Evolutionary conservation across 2,329 filamentous ascomycete genomes (phyloP).

Genomic region (Sphaerulina populicola): DNA sequence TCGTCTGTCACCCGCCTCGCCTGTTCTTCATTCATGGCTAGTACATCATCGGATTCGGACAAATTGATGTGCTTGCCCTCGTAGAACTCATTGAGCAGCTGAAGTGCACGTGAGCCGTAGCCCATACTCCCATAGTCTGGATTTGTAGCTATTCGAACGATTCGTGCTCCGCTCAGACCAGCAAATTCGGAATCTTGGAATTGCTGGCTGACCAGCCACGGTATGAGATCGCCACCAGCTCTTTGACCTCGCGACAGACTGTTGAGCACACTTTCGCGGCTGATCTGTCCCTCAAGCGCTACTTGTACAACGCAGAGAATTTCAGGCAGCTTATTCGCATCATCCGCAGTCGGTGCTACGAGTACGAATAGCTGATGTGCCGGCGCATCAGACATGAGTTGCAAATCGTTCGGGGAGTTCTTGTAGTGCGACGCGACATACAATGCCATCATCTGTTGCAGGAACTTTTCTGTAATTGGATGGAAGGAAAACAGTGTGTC

Average conservation of each 20-base stretch:
- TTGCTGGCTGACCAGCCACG: constrained; percentile 94
- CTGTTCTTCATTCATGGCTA: constrained; percentile 40
- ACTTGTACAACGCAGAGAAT: constrained; percentile 93
- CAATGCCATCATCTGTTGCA: constrained; percentile 95
- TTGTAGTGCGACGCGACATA: constrained; percentile 98
- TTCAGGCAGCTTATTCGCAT: constrained; percentile 72
- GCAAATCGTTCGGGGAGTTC: constrained; percentile 95
- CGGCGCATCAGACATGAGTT: constrained; percentile 95
- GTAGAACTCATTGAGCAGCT: constrained; percentile 85
- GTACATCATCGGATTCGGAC: constrained; percentile 56
- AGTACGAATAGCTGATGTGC: constrained; percentile 94
- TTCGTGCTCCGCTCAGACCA: constrained; percentile 77
- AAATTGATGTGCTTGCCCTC: constrained; percentile 84
- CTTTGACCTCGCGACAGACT: constrained; percentile 81
- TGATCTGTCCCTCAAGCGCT: constrained; percentile 89
- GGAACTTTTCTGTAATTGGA: constrained; percentile 88
- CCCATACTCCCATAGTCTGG: constrained; percentile 89
- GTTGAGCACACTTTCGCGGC: constrained; percentile 82
- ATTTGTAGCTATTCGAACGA: constrained; percentile 93
- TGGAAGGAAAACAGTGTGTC: constrained; percentile 98
- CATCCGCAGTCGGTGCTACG: constrained; percentile 73
- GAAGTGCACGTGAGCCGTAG: constrained; percentile 80
- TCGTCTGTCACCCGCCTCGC: constrained; percentile 74
- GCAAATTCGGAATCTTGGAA: constrained; percentile 98
- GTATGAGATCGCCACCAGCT: constrained; percentile 86